Percentiles rank a stretch among this genome's conserved stretches.
Evolutionary conservation across 441 rosid genomes (phyloP).

Genomic region (Adansonia rubrostipa): DNA sequence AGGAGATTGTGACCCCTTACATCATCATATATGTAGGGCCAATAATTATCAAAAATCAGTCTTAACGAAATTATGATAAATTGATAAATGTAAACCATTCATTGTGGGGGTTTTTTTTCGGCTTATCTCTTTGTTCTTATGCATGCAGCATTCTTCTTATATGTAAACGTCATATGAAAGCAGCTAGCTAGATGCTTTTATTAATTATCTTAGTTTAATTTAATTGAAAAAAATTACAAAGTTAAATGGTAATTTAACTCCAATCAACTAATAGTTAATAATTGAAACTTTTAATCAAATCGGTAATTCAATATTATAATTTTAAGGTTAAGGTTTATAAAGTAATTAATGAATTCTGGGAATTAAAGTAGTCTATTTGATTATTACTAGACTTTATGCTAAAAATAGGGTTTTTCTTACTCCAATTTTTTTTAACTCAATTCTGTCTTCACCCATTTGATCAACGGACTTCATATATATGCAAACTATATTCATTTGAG

Average conservation of each 20-base stretch:
- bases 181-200: too few species aligned
- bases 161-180: background rate
- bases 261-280: too few species aligned
- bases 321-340: too few species aligned
- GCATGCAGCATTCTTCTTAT: background rate
- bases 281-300: too few species aligned
- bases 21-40: conserved; percentile 8
- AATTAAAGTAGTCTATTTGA: too few species aligned
- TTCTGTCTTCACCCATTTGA: background rate
- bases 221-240: too few species aligned
- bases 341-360: too few species aligned
- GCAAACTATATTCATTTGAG: too few species aligned
- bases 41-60: background rate
- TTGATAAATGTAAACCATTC: conserved; percentile 24
- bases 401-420: background rate
- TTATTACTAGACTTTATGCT: background rate
- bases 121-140: background rate
- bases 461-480: background rate
- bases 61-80: background rate
- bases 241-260: background rate
- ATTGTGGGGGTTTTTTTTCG: background rate
- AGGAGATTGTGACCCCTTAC: conserved; percentile 20
- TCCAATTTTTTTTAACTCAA: background rate
- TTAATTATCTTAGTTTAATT: too few species aligned
- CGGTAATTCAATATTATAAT: too few species aligned